These are phyloP conservation scores for Aphanomyces euteiches DNA, from an alignment of 352 stramenopile genomes.

Conservation along the genomic window DNA sequence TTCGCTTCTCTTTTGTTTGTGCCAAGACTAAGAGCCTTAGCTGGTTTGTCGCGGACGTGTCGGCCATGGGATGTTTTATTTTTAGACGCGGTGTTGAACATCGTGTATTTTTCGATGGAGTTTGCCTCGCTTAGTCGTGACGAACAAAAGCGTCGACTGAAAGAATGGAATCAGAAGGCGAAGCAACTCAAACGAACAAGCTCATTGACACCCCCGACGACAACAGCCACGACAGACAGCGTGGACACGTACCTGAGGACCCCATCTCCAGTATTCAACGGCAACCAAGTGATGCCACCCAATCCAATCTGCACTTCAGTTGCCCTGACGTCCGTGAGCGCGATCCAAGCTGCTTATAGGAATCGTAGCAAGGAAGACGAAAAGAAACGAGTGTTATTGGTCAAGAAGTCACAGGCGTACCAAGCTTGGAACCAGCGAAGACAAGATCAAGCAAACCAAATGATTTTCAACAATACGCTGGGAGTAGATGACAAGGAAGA, in stretches of 20 bases:
- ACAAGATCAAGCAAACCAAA: not conserved
- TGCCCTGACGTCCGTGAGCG: conserved; percentile 17
- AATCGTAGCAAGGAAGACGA: not conserved
- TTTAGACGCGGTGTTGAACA: not conserved
- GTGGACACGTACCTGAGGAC: not conserved
- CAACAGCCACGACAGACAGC: not conserved
- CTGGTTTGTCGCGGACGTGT: conserved; percentile 7
- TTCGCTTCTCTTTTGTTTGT: not conserved
- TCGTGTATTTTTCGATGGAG: conserved; percentile 2
- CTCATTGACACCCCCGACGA: not conserved
- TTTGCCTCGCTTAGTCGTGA: conserved; percentile 5
- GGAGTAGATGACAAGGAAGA: not conserved
- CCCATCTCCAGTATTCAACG: not conserved
- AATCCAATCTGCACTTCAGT: not conserved
- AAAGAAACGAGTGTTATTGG: not conserved
- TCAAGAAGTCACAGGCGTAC: conserved; percentile 12
- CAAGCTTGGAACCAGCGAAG: conserved; percentile 15
- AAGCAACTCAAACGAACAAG: conserved; percentile 10
- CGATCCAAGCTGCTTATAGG: conserved; percentile 27
- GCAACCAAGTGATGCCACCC: not conserved
- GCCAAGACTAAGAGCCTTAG: not conserved
- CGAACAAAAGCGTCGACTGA: conserved; percentile 24
- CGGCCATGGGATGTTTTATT: not conserved
- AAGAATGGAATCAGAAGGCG: conserved; percentile 28
- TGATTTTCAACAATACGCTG: not conserved